phyloP scores from a whole-genome alignment of 108 stramenopile genomes.

The Nitzschia sp. region DNA sequence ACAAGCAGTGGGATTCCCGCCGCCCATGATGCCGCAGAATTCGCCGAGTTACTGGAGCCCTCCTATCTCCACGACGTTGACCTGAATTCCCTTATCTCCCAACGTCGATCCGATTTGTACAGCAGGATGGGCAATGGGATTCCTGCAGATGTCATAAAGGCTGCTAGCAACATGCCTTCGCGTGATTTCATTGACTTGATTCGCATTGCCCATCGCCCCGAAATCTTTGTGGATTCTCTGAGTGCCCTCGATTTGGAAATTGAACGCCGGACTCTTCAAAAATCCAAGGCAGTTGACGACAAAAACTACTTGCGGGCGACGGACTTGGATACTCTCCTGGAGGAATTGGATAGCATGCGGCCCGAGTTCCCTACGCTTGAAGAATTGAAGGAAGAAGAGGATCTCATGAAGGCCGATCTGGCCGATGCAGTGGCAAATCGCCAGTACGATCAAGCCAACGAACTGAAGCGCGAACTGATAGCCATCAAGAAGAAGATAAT shows the following conservation, averaged over 20 bases:
- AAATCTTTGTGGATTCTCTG: slow-evolving; percentile 27
- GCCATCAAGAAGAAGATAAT: slow-evolving; percentile 35
- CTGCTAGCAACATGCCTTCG: slow-evolving; percentile 9
- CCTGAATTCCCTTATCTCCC: slow-evolving; percentile 11
- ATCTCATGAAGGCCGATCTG: slow-evolving; percentile 24
- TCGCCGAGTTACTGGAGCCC: slow-evolving; percentile 33
- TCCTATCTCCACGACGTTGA: neutral
- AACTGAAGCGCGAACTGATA: slow-evolving; percentile 24
- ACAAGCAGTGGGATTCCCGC: slow-evolving; percentile 23
- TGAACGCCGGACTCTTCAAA: neutral
- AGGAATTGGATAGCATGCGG: slow-evolving; percentile 36
- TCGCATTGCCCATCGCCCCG: slow-evolving; percentile 26
- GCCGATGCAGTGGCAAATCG: slow-evolving; percentile 18
- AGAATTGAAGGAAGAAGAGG: slow-evolving; percentile 30
- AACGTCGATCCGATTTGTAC: slow-evolving; percentile 28
- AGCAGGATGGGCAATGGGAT: slow-evolving; percentile 30
- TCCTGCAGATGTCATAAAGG: slow-evolving; percentile 13
- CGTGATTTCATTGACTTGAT: slow-evolving; percentile 28
- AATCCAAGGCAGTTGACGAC: slow-evolving; percentile 11
- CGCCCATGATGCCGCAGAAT: slow-evolving; percentile 30
- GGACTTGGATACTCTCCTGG: slow-evolving; percentile 24
- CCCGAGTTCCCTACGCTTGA: slow-evolving; percentile 23
- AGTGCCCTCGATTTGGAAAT: slow-evolving; percentile 20
- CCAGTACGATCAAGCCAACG: slow-evolving; percentile 25
- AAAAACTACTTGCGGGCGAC: slow-evolving; percentile 32